A percentile compares a stretch with the other conserved stretches of the same genome.
Evolutionary conservation across 1,139 yeast species (phyloP).

Genomic region (Hansenula lynferdii): DNA sequence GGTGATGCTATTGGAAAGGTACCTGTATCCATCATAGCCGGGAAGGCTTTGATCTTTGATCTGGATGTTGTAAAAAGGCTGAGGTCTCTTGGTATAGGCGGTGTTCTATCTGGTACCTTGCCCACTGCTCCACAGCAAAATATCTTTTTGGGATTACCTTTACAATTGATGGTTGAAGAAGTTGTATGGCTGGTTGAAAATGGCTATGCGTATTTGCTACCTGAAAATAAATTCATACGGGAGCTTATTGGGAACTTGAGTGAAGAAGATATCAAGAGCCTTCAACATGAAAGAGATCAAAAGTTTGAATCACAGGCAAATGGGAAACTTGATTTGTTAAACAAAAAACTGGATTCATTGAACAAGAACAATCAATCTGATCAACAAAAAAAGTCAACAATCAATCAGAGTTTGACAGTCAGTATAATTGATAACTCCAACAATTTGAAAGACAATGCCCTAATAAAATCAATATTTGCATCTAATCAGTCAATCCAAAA

Average conservation of each 20-base stretch:
- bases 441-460: conserved; percentile 11
- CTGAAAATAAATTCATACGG: conserved; percentile 16
- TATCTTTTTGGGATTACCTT: conserved; percentile 76
- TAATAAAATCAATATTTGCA: conserved; percentile 8
- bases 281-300: conserved; percentile 9
- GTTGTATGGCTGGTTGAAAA: conserved; percentile 55
- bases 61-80: conserved; percentile 47
- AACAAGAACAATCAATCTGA: background rate
- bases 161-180: conserved; percentile 71
- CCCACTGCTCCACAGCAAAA: conserved; percentile 92
- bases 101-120: conserved; percentile 76
- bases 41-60: conserved; percentile 49
- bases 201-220: conserved; percentile 34
- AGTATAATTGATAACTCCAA: conserved; percentile 15
- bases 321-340: conserved; percentile 9
- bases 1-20: too few species aligned
- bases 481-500: conserved; percentile 2
- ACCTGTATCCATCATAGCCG: conserved; percentile 36
- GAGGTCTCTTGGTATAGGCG: conserved; percentile 57
- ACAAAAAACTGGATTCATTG: background rate
- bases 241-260: conserved; percentile 12
- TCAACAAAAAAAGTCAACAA: background rate
- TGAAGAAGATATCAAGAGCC: conserved; percentile 12
- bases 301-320: conserved; percentile 12
- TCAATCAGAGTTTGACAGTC: conserved; percentile 11